Evolutionary conservation across 768 basidiomycete genomes (phyloP).

Genomic region (Russula sp.): DNA sequence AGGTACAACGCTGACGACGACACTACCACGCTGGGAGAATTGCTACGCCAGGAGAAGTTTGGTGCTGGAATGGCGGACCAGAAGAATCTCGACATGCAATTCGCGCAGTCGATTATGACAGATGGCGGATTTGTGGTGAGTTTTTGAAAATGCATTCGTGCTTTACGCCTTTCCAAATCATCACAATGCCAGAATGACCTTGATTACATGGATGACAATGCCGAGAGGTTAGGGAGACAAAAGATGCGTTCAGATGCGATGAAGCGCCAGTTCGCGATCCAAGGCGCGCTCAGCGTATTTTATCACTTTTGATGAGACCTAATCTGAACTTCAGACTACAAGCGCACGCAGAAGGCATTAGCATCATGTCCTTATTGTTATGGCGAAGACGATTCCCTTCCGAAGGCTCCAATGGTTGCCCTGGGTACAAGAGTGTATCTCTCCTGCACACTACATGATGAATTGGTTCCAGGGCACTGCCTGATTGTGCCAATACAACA

Average conservation of each 20-base stretch:
- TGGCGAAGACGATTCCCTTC: constrained; percentile 86
- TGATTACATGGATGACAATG: constrained; percentile 97
- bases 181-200: constrained; percentile 59
- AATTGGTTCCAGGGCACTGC: constrained; percentile 89
- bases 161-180: constrained; percentile 7
- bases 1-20: constrained; percentile 93
- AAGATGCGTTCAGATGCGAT: constrained; percentile 97
- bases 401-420: constrained; percentile 83
- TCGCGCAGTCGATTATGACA: constrained; percentile 81
- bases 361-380: constrained; percentile 86
- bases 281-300: constrained; percentile 52
- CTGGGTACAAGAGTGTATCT: constrained; percentile 90
- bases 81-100: constrained; percentile 86
- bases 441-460: constrained; percentile 84
- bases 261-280: constrained; percentile 95
- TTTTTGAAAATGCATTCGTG: not conserved
- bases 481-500: constrained; percentile 96
- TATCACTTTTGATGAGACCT: constrained; percentile 11
- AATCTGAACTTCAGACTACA: constrained; percentile 65
- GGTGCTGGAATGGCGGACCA: constrained; percentile 87
- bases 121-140: constrained; percentile 85
- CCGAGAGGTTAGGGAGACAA: constrained; percentile 84
- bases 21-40: constrained; percentile 77
- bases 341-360: constrained; percentile 86
- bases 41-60: constrained; percentile 91